Percentiles rank a stretch among this genome's conserved stretches.
These are phyloP conservation scores for Stephania yunnanensis DNA, from an alignment of 164 flowering plant species.

Conservation along the genomic window DNA sequence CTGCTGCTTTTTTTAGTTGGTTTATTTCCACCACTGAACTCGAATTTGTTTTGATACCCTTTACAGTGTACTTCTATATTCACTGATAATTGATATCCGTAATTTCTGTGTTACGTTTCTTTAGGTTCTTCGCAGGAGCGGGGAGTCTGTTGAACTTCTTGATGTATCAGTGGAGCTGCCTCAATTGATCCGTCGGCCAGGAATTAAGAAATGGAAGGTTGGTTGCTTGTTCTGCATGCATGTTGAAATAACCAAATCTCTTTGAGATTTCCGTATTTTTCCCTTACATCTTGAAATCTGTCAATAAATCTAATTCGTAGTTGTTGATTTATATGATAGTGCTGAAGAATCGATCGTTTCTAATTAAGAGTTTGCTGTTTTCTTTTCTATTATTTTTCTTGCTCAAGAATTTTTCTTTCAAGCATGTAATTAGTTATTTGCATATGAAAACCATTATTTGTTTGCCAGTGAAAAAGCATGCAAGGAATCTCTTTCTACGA, in stretches of 20 bases:
- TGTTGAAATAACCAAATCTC: neutral
- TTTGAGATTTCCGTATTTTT: neutral
- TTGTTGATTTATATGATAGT: neutral
- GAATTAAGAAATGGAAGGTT: constrained; percentile 92
- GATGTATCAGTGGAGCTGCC: constrained; percentile 88
- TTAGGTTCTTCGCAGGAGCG: constrained; percentile 79
- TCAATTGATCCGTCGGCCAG: constrained; percentile 77
- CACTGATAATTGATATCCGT: neutral
- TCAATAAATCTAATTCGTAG: neutral
- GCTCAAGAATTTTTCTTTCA: neutral
- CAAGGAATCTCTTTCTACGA: neutral
- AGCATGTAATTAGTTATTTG: neutral
- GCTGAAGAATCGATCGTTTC: neutral
- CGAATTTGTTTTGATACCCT: neutral
- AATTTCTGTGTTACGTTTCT: constrained; percentile 14
- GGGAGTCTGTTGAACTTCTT: constrained; percentile 76
- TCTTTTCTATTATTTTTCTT: neutral
- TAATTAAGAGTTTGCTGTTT: neutral
- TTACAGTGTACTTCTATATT: neutral
- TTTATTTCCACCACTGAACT: neutral
- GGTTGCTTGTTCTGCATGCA: constrained; percentile 10
- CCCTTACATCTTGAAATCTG: neutral
- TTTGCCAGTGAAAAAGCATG: neutral
- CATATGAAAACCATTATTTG: neutral
- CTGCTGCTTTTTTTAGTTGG: neutral